Evolutionary conservation across 2,329 filamentous ascomycete genomes (phyloP).

Genomic region (Diaporthe citrichinensis): DNA sequence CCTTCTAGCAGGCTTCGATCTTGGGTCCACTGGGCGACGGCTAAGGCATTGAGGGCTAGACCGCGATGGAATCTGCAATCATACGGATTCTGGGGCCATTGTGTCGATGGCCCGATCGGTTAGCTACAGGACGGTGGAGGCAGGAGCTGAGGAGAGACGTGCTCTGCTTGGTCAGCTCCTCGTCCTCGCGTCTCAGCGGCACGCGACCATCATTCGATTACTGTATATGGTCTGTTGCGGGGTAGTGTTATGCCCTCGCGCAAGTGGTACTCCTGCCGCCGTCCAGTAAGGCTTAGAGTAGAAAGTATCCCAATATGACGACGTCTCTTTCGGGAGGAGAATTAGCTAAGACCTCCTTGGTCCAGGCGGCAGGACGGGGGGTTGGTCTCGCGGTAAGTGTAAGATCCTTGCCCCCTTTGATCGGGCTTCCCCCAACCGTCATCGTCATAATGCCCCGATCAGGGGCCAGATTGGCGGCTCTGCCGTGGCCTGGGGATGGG

Average conservation of each 20-base stretch:
- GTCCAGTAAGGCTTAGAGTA: no score
- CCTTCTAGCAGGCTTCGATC: background rate
- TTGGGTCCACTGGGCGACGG: background rate
- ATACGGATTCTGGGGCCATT: constrained; percentile 16
- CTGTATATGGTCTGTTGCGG: constrained; percentile 6
- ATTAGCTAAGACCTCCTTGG: background rate
- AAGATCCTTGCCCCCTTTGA: constrained; percentile 29
- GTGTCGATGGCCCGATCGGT: background rate
- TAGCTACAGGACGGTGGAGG: background rate
- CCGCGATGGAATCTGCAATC: background rate
- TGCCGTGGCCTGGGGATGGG: constrained; percentile 14
- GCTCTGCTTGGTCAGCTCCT: constrained; percentile 15
- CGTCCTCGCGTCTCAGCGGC: background rate
- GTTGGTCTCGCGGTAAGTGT: background rate
- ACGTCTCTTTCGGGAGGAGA: background rate
- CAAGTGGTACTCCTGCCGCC: background rate
- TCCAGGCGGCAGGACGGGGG: background rate
- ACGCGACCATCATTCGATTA: constrained; percentile 29
- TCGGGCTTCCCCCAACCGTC: constrained; percentile 21
- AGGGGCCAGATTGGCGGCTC: constrained; percentile 23
- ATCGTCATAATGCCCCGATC: constrained; percentile 27
- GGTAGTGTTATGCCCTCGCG: constrained; percentile 4
- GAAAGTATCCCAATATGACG: background rate
- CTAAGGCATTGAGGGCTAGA: constrained; percentile 11
- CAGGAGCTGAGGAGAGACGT: background rate